Base-by-base conservation (phyloP, 768 basidiomycete species). In the Dentipellis fragilis region DNA sequence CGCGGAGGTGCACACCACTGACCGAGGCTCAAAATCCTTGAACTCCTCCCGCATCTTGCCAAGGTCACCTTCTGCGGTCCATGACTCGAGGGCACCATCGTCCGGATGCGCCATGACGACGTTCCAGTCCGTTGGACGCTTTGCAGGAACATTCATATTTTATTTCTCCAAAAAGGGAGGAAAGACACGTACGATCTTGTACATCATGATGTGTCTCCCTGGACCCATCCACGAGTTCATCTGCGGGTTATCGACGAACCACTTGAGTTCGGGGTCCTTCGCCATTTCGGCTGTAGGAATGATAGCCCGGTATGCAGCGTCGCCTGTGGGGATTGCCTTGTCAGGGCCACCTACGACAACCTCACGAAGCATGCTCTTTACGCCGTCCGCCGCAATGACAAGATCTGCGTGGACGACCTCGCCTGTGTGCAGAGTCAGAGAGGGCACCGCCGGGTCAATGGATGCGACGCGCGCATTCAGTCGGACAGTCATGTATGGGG, bases 11-110 rank as follows among this genome's bases (percentile, higher is more conserved):
- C 10, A 4, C 17, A 23, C n/a, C 3, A 37, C 62, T 22, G 45
- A 62, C 62, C 61, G 47, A 22, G 66, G 66, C 38, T 67, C 66
- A 53, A 66, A 67, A 36, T 63, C 65, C 10, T 48, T 55, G 53
- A 67, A 67, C 21, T 65, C 66, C 2, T 49, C 53, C 7, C 63
- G 63, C 63, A 66, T 64, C 56, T 66, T 63, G 46, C 65, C 60
- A 1, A 59, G 58, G 52, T 60, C 59, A 14, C 66, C 66, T 39
- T 60, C 54, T 2, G 62, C 62, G 9, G 62, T 61, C 63, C 65
- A 66, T 1, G 60, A 62, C 47, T 67, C 57, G 10, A 56, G 49
- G 1, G 62, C 49, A 14, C 54, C 57, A 39, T 54, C 39, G 22
- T 62, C 59, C 1, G 61, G 59, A 46, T 60, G 62, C 10, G 54